A percentile compares a stretch with the other conserved stretches of the same genome.
Conservation (phyloP, 2,329 filamentous ascomycete species). For the Teratosphaeria pseudoeucalypti region DNA sequence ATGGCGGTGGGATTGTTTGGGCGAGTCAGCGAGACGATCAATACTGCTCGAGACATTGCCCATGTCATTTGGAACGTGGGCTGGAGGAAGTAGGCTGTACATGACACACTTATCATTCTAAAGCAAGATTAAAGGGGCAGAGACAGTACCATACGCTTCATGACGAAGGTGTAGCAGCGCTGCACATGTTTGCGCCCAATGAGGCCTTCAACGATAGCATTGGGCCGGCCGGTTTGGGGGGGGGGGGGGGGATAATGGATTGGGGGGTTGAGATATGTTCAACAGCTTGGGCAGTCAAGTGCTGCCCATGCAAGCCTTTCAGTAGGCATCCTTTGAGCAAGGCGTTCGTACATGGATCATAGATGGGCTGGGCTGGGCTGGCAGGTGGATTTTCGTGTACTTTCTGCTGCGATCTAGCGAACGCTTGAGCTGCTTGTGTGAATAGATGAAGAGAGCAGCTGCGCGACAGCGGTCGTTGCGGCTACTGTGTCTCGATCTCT, state of each 20-base stretch:
- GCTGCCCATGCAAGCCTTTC: background rate
- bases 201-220: background rate
- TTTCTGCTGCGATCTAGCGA: background rate
- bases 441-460: background rate
- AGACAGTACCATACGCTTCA: background rate
- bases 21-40: conserved; percentile 68
- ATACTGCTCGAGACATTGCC: conserved; percentile 53
- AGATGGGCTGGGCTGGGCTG: background rate
- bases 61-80: conserved; percentile 58
- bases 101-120: background rate
- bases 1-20: conserved; percentile 56
- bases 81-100: conserved; percentile 41
- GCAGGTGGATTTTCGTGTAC: background rate
- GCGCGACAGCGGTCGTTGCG: background rate
- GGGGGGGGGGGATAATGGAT: background rate
- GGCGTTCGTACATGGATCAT: background rate
- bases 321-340: background rate
- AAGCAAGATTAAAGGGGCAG: background rate
- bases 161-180: background rate
- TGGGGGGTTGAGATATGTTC: background rate
- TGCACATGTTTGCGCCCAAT: background rate
- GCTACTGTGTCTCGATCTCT: no score
- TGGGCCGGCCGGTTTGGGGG: background rate
- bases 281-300: background rate
- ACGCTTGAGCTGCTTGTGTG: background rate